Evolutionary conservation across 2,329 filamentous ascomycete species (phyloP).

Genomic region (Sarocladium strictum): DNA sequence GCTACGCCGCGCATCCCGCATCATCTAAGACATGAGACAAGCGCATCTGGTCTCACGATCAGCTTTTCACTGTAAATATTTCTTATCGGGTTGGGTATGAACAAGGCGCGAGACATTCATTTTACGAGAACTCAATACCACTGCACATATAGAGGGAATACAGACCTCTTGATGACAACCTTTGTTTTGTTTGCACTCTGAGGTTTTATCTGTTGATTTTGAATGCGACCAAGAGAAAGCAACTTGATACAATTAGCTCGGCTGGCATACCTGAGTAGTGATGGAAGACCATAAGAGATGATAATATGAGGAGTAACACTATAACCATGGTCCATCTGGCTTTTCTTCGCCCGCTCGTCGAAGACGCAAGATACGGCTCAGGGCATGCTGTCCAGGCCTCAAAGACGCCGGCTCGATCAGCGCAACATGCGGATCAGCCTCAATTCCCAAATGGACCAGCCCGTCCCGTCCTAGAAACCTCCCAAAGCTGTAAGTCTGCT

Average conservation of each 20-base stretch:
- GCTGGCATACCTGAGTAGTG: too few relatives aligned
- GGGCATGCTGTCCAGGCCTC: background rate
- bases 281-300: background rate
- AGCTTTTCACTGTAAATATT: background rate
- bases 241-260: too few relatives aligned
- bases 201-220: too few relatives aligned
- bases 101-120: background rate
- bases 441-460: conserved; percentile 43
- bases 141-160: background rate
- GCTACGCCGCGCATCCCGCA: conserved; percentile 23
- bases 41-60: background rate
- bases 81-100: background rate
- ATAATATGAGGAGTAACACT: background rate
- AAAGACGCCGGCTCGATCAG: conserved; percentile 14
- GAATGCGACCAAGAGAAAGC: too few relatives aligned
- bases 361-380: background rate
- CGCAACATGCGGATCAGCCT: conserved; percentile 38
- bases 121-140: background rate
- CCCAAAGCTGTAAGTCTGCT: conserved; percentile 38
- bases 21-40: conserved; percentile 11
- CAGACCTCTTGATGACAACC: too few relatives aligned
- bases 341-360: background rate
- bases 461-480: conserved; percentile 42
- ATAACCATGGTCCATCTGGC: background rate
- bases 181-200: too few relatives aligned